Evolutionary conservation across 345 rosid species (phyloP), one percentile per base, ranked within the genome.

Genomic region (Rhizophora apiculata): DNA sequence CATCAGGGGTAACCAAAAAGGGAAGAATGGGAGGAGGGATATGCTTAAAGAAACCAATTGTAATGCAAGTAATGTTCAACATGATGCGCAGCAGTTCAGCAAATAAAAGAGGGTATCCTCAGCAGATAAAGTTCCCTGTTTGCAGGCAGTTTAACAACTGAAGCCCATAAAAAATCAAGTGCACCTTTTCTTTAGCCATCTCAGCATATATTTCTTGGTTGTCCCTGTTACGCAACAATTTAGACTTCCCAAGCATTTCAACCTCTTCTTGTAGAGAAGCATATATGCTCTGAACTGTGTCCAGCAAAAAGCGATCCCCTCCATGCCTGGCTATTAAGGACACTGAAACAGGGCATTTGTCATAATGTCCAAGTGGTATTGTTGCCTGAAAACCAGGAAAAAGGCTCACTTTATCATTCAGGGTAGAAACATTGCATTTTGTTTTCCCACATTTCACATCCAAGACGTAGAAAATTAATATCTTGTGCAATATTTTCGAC

Each of bases 171-270:
- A 43, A 65, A 30, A 62, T 75, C 37, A 6, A 37, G 64, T 29
- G 27, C 32, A 92, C 99, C 96, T 88, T 95, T 74, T 92, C 99
- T 85, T 95, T 95, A 49, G 96, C 92, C 70, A 79, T 83, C 76
- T 92, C 98, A 58, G 99, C 99, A 31, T 74, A 79, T 56, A 77
- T 78, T 71, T 83, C 91, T 79, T 9, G 83, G 69, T 73, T 83
- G 70, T 82, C 74, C 63, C 79, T 65, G 53, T 72, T 82, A 43
- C 36, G 68, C 8, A 84, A 48, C 30, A 57, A 53, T 83, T 87
- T 95, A 58, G 88, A 78, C 68, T 86, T 82, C 22, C 77, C 76
- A 72, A 78, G 62, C 63, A 83, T 37, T 53, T 79, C 84, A 60
- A 80, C 90, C 36, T 86, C 81, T 76, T 92, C 97, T 79, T 89